phyloP scores from a whole-genome alignment of 2,329 filamentous ascomycete species.

The Colletotrichum destructivum region DNA sequence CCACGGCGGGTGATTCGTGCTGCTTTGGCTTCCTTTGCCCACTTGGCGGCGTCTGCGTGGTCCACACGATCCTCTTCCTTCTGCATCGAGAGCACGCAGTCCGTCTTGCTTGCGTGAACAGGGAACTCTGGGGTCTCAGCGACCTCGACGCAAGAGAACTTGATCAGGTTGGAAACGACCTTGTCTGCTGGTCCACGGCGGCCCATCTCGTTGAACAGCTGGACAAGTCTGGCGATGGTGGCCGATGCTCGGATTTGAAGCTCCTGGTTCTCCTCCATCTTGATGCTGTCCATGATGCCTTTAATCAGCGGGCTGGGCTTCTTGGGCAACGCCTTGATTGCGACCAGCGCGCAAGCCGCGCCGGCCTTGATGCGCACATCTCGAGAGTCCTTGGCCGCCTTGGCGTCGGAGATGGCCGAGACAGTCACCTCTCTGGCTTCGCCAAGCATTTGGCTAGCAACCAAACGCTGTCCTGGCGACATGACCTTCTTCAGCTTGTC shows the following conservation, averaged over 20 bases:
- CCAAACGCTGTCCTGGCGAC: conserved; percentile 88
- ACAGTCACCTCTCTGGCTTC: conserved; percentile 82
- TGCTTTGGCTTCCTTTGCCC: conserved; percentile 89
- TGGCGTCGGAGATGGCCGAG: conserved; percentile 84
- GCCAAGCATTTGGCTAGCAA: conserved; percentile 82
- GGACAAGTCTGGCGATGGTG: conserved; percentile 88
- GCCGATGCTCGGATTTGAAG: conserved; percentile 89
- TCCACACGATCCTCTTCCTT: conserved; percentile 98
- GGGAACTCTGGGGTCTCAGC: conserved; percentile 97
- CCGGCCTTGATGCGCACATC: conserved; percentile 90
- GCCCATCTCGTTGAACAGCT: conserved; percentile 84
- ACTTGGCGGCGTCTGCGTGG: conserved; percentile 90
- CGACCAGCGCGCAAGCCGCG: conserved; percentile 88
- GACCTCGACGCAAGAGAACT: conserved; percentile 97
- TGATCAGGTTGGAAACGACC: conserved; percentile 94
- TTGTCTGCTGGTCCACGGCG: conserved; percentile 93
- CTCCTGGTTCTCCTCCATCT: conserved; percentile 91
- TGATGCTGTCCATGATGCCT: conserved; percentile 98
- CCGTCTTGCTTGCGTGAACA: conserved; percentile 83
- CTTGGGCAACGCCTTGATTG: conserved; percentile 90
- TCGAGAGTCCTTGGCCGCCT: conserved; percentile 81
- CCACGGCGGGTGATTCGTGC: conserved; percentile 92
- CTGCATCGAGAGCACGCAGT: conserved; percentile 90
- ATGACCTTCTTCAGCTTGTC: conserved; percentile 91
- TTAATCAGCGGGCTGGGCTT: conserved; percentile 95